These are phyloP conservation scores for Pyrus communis DNA, from an alignment of 306 rosid genomes.

Conservation along the genomic window DNA sequence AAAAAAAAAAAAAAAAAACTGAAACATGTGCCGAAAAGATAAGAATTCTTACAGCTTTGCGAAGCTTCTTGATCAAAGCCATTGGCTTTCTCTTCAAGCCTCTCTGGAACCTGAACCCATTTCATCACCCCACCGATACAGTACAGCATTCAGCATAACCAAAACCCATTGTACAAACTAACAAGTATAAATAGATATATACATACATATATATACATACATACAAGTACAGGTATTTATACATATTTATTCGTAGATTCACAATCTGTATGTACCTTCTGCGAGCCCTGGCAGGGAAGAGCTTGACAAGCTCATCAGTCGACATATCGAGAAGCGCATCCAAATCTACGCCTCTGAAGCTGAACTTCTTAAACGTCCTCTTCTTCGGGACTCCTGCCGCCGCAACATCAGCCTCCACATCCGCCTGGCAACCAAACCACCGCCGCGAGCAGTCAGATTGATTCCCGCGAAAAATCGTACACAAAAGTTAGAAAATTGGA, in stretches of 20 bases:
- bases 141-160: neutral
- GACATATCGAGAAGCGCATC: conserved; percentile 80
- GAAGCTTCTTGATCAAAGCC: conserved; percentile 88
- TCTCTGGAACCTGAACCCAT: conserved; percentile 58
- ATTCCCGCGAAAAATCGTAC: neutral
- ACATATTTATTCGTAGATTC: too few species aligned
- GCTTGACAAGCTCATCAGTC: conserved; percentile 79
- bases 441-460: neutral
- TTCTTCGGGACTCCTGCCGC: conserved; percentile 61
- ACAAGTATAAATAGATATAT: neutral
- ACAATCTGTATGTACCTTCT: conserved; percentile 38
- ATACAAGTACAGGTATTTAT: neutral
- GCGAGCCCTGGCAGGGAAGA: conserved; percentile 70
- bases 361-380: conserved; percentile 86
- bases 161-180: neutral
- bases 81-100: conserved; percentile 91
- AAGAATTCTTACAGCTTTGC: conserved; percentile 56
- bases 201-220: neutral
- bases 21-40: neutral
- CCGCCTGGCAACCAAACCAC: conserved; percentile 32
- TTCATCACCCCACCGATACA: neutral
- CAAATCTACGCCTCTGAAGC: conserved; percentile 73
- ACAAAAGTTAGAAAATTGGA: neutral
- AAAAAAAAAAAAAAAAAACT: too few species aligned
- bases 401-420: conserved; percentile 48